Evolutionary conservation across 177 flowering plant genomes (phyloP), one percentile per base, ranked within the genome.

Genomic region (Vitis hybrid): DNA sequence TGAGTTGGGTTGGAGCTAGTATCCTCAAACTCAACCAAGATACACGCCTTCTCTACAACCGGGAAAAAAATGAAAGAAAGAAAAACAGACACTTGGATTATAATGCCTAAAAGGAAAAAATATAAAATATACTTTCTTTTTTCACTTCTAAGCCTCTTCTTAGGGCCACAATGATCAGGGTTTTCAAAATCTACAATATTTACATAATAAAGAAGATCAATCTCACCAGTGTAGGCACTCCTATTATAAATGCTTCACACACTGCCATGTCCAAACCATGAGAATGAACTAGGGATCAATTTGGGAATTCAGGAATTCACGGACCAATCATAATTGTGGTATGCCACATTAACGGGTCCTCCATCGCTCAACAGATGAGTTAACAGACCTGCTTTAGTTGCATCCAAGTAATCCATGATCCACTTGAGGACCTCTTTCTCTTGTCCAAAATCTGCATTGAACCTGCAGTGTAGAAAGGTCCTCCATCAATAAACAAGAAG

Each of bases 301-400:
- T 57, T 57, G 62, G 69, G 56, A 12, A 31, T 9, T 80, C 71
- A 89, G 8, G 81, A 77, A 78, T 95, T 91, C 5, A 86, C 57
- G n/a, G 99, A 89, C 97, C 98, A 93, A 74, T 91, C 88, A 45
- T 83, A 91, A 29, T 85, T 76, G 63, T 85, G 87, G 80, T 93
- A 88, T n/a, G 73, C 79, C 67, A 93, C 71, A 66, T 80, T 74
- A 61, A 93, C 58, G 22, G 88, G 74, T 2, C 90, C 87, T 7
- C 93, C 93, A 69, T 95, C 99, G 31, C 75, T 76, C 73, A 91
- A 73, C 56, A 95, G 92, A 83, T 95, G 98, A 1, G 87, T 85
- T 65, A 95, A 70, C 50, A 93, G 93, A 56, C 98, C 99, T 12
- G 98, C 89, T 72, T 85, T 88, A 13, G 81, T 85, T 69, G 97